Base-by-base conservation (phyloP, 164 flowering plant species). In the Umbellularia californica region DNA sequence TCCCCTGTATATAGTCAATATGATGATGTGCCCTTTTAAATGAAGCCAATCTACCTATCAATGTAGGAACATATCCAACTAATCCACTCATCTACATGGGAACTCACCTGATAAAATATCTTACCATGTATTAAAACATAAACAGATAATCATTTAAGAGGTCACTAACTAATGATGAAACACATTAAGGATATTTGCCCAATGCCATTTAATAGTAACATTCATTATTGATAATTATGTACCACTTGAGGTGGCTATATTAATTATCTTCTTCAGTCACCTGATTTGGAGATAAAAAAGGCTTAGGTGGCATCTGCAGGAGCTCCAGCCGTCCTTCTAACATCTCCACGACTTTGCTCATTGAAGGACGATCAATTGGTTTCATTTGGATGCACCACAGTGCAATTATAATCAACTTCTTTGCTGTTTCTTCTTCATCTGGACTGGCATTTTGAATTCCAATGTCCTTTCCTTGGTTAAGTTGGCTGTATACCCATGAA, bases 331-430 rank as follows among this genome's bases (percentile, higher is more conserved):
- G 41, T 25, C 68, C 74, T 63, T 60, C 68, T 30, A 71, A 52
- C 74, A 71, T 71, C 74, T 71, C 65, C 3, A 71, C 24, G 3
- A 72, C 68, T 23, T 33, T 63, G 60, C 62, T 72, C 74, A 72
- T 72, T 17, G 51, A 58, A 22, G 74, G 74, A 10, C 74, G 67
- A 72, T 72, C 55, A 2, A 25, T 13, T 5, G 74, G 74, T 14
- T 22, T 62, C 74, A 72, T 13, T 41, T 72, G 74, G 33, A 72
- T 72, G 67, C 74, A 72, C 74, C 74, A 60, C 2, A 72, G 68
- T 10, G 52, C 74, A 9, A 63, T 35, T 25, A 72, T 15, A 19
- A 30, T 33, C 50, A 60, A n/a, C 74, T 72, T 72, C 74, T 41
- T 72, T 7, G 68, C 68, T 20, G 63, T 9, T 35, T 12, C n/a